Conservation (phyloP, 768 basidiomycete species). For the Suillus subalutaceus region DNA sequence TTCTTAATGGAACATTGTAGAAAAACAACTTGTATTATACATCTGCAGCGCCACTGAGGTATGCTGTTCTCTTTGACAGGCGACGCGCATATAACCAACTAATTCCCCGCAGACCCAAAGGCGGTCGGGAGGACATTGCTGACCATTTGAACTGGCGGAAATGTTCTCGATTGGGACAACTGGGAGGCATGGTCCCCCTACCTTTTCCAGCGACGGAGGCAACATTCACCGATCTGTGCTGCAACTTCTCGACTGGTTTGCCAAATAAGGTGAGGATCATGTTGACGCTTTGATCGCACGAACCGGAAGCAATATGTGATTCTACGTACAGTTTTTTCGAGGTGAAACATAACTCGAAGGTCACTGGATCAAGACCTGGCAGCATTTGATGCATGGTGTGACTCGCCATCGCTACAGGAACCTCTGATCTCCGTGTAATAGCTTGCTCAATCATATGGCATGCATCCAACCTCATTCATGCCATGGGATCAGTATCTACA, state of each 20-base stretch:
- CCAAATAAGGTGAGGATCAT: too few relatives aligned
- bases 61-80: conserved; percentile 9
- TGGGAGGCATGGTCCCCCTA: too few relatives aligned
- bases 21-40: conserved; percentile 44
- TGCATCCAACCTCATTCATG: conserved; percentile 12
- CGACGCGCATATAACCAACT: neutral
- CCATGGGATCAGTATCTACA: conserved; percentile 43
- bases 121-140: conserved; percentile 40
- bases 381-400: conserved; percentile 44
- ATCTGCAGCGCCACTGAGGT: conserved; percentile 66
- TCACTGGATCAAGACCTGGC: conserved; percentile 42
- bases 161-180: too few relatives aligned
- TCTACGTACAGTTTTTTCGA: conserved; percentile 37
- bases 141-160: conserved; percentile 52
- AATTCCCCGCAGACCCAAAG: conserved; percentile 35
- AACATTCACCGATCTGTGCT: too few relatives aligned
- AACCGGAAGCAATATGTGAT: conserved; percentile 17
- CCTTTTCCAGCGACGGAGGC: too few relatives aligned
- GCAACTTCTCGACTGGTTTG: too few relatives aligned
- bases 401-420: conserved; percentile 30
- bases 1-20: conserved; percentile 27
- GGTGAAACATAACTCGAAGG: conserved; percentile 62
- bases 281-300: too few relatives aligned
- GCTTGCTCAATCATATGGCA: conserved; percentile 2
- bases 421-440: conserved; percentile 31